Percentiles rank a stretch among this genome's conserved stretches.
Evolutionary conservation across 108 stramenopile genomes (phyloP).

Genomic region (Licmophora abbreviata): DNA sequence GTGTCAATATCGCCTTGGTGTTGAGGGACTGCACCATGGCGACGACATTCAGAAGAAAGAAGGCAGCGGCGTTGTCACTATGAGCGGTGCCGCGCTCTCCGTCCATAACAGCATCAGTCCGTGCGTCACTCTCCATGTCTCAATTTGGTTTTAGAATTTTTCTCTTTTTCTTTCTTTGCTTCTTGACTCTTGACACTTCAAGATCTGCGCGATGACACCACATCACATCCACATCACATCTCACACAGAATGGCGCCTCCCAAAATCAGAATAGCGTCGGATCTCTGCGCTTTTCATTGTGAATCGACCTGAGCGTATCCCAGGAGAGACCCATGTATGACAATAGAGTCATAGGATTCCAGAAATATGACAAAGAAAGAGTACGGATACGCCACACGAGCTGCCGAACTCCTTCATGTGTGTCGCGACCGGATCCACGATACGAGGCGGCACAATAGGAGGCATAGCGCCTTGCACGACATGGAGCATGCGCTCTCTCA

Average conservation of each 20-base stretch:
- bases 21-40: constrained; percentile 88
- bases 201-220: background rate
- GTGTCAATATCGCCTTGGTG: constrained; percentile 67
- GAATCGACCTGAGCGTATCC: background rate
- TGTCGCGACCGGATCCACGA: constrained; percentile 23
- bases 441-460: constrained; percentile 17
- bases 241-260: background rate
- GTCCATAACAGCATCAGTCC: no score
- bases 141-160: background rate
- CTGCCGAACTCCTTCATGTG: constrained; percentile 32
- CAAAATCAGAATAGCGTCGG: background rate
- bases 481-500: constrained; percentile 24
- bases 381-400: constrained; percentile 2
- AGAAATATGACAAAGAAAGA: background rate
- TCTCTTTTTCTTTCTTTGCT: background rate
- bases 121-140: background rate
- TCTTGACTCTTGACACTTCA: background rate
- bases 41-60: no score
- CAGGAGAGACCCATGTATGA: background rate
- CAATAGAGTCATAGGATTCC: background rate
- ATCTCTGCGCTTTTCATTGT: background rate
- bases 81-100: no score
- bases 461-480: constrained; percentile 18
- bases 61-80: no score
- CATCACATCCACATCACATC: background rate